phyloP scores from a whole-genome alignment of 305 asterid species.

The Euphrasia arctica region DNA sequence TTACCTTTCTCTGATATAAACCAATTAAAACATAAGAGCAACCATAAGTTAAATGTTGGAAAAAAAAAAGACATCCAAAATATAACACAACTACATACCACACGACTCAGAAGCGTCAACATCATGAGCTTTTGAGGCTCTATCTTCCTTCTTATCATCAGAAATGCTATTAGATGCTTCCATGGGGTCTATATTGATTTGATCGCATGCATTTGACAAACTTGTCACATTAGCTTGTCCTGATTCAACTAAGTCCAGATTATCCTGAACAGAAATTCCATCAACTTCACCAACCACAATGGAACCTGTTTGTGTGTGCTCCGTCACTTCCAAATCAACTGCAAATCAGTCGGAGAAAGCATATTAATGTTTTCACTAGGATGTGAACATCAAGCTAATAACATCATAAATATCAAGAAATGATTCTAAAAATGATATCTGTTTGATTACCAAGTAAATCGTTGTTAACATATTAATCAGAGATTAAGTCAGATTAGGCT shows the following conservation, averaged over 20 bases:
- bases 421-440: constrained; percentile 27
- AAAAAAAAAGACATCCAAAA: not conserved
- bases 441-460: constrained; percentile 18
- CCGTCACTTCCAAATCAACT: constrained; percentile 31
- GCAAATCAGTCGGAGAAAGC: constrained; percentile 16
- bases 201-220: constrained; percentile 2
- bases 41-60: not conserved
- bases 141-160: constrained; percentile 18
- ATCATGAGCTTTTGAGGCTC: constrained; percentile 24
- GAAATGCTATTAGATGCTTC: constrained; percentile 23
- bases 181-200: constrained; percentile 22
- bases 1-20: constrained; percentile 23
- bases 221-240: constrained; percentile 15
- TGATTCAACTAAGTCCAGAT: constrained; percentile 18
- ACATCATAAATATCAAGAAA: constrained; percentile 16
- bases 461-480: no score
- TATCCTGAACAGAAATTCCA: constrained; percentile 21
- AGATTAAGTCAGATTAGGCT: constrained; percentile 5
- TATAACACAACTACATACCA: constrained; percentile 22
- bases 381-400: not conserved
- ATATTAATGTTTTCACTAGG: not conserved
- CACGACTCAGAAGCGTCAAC: constrained; percentile 24
- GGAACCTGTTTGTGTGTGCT: constrained; percentile 11
- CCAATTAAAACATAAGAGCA: constrained; percentile 14
- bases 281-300: constrained; percentile 14